Percentiles rank a stretch among this genome's conserved stretches.
Conservation (phyloP, 371 early-diverging fungal species). For the Mortierella sp. region DNA sequence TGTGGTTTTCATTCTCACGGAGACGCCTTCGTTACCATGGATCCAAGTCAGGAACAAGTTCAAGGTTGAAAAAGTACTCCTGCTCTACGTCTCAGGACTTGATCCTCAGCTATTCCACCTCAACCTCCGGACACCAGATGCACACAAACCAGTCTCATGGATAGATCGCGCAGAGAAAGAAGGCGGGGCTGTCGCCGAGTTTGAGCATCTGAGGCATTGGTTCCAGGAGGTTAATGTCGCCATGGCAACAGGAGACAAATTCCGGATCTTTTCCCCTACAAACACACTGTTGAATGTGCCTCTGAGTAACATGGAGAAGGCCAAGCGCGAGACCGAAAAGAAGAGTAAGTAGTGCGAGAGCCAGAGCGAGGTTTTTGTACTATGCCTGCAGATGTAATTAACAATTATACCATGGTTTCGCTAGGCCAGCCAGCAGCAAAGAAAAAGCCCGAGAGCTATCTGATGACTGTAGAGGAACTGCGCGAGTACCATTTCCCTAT, state of each 20-base stretch:
- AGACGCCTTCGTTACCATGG: slow-evolving; percentile 44
- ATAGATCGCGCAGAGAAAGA: slow-evolving; percentile 11
- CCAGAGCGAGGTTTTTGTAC: no score
- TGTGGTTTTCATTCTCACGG: slow-evolving; percentile 37
- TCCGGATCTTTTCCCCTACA: slow-evolving; percentile 40
- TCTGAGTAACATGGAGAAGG: slow-evolving; percentile 41
- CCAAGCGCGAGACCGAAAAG: slow-evolving; percentile 38
- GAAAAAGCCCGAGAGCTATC: slow-evolving; percentile 59
- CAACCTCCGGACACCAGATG: slow-evolving; percentile 25
- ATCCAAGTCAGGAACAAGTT: slow-evolving; percentile 41
- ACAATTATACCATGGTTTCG: no score
- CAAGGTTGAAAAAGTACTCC: slow-evolving; percentile 38
- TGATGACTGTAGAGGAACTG: slow-evolving; percentile 62
- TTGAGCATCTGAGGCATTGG: slow-evolving; percentile 14
- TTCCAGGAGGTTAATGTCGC: slow-evolving; percentile 27
- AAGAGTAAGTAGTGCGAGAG: slow-evolving; percentile 42
- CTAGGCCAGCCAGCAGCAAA: slow-evolving; percentile 20
- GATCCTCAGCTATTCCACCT: slow-evolving; percentile 34
- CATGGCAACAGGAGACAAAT: slow-evolving; percentile 35
- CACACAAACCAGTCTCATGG: slow-evolving; percentile 22
- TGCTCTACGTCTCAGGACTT: slow-evolving; percentile 46
- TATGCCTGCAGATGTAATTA: no score
- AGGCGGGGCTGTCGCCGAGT: slow-evolving; percentile 20
- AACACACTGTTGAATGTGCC: slow-evolving; percentile 46
- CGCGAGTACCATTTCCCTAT: slow-evolving; percentile 62